Conservation (phyloP, 257 asterid species). For the Craterostigma plantagineum region DNA sequence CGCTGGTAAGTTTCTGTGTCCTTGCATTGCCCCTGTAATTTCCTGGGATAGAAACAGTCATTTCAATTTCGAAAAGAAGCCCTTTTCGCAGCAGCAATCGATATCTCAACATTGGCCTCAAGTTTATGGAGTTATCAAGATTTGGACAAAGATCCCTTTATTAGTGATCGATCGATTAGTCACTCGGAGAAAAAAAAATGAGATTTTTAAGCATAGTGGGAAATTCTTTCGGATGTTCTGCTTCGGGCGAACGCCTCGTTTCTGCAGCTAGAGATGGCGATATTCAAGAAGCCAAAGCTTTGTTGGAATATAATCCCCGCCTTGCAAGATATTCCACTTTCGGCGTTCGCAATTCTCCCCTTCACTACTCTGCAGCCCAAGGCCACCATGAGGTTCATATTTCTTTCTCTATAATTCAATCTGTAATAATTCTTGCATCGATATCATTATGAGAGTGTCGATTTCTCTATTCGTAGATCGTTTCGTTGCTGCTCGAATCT, state of each 20-base stretch:
- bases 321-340: constrained; percentile 69
- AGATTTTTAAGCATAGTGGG: constrained; percentile 69
- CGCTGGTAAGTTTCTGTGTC: too few relatives aligned
- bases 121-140: too few relatives aligned
- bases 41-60: too few relatives aligned
- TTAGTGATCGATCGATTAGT: too few relatives aligned
- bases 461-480: constrained; percentile 29
- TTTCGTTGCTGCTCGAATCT: constrained; percentile 56
- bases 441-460: not conserved
- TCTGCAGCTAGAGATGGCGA: constrained; percentile 96
- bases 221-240: constrained; percentile 89
- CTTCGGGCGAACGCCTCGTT: constrained; percentile 76
- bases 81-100: too few relatives aligned
- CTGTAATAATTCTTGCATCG: not conserved
- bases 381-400: constrained; percentile 72
- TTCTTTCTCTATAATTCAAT: not conserved
- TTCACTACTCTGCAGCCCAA: constrained; percentile 84
- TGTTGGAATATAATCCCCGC: constrained; percentile 78
- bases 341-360: constrained; percentile 83
- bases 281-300: constrained; percentile 86
- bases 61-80: too few relatives aligned
- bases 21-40: too few relatives aligned
- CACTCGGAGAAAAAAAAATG: constrained; percentile 14
- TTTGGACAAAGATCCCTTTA: too few relatives aligned
- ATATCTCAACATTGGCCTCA: too few relatives aligned